These are phyloP conservation scores for Puccinia horiana DNA, from an alignment of 1,284 basidiomycete genomes.

Conservation along the genomic window DNA sequence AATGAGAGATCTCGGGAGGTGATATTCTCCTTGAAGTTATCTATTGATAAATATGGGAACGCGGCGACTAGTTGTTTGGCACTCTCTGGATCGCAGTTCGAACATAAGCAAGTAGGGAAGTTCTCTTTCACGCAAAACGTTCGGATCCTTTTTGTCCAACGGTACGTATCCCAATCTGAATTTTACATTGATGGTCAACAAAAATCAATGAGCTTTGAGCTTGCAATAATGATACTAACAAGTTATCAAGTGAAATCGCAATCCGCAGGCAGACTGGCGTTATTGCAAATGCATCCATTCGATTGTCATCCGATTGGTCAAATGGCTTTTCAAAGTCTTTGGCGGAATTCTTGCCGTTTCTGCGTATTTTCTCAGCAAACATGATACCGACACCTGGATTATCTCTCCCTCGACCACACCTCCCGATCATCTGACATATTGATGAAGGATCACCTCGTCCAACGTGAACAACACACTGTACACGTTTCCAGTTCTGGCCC, in stretches of 20 bases:
- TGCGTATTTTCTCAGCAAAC: background rate
- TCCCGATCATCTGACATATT: conserved; percentile 34
- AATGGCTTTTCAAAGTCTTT: background rate
- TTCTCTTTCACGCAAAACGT: background rate
- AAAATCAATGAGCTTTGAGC: background rate
- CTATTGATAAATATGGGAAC: background rate
- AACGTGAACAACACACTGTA: background rate
- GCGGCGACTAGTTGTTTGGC: background rate
- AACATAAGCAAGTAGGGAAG: background rate
- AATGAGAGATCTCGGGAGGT: background rate
- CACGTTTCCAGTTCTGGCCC: conserved; percentile 18
- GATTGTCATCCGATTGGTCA: conserved; percentile 12
- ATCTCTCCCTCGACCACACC: background rate
- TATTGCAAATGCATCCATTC: conserved; percentile 22
- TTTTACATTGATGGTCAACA: background rate
- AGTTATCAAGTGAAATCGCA: background rate
- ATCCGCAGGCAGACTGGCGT: conserved; percentile 17
- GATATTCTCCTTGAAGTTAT: background rate
- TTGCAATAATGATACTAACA: background rate
- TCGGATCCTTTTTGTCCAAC: background rate
- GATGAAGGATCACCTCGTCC: conserved; percentile 20
- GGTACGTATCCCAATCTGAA: background rate
- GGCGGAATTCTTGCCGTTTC: background rate
- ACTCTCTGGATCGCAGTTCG: background rate
- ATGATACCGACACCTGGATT: background rate